Percentiles rank a stretch among this genome's conserved stretches.
These are phyloP conservation scores for Wallacemonas collosoma DNA, from an alignment of 208 protist genomes.

Conservation along the genomic window DNA sequence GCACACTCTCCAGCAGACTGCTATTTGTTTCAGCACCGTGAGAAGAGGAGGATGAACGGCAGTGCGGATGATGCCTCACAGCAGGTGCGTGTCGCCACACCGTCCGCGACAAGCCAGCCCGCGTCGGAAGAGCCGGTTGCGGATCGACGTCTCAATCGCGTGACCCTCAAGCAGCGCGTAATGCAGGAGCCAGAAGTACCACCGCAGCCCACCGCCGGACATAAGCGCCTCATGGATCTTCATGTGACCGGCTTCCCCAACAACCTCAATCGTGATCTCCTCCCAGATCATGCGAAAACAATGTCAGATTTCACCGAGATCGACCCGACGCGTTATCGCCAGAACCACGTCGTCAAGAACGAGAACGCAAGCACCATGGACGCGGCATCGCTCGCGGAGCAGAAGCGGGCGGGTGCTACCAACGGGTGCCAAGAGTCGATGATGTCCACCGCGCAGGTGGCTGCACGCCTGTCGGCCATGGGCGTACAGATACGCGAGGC, in stretches of 20 bases:
- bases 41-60: not conserved
- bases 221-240: conserved; percentile 63
- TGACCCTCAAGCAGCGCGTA: conserved; percentile 19
- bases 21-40: not conserved
- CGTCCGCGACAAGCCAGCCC: not conserved
- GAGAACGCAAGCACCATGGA: conserved; percentile 37
- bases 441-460: conserved; percentile 65
- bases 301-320: conserved; percentile 48
- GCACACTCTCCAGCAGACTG: too few species aligned
- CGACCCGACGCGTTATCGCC: conserved; percentile 45
- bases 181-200: conserved; percentile 1
- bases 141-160: conserved; percentile 1
- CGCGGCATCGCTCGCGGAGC: conserved; percentile 14
- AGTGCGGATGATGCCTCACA: not conserved
- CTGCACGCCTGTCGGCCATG: conserved; percentile 42
- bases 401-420: conserved; percentile 8
- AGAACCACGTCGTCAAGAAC: conserved; percentile 44
- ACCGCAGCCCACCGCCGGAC: conserved; percentile 27
- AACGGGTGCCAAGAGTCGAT: conserved; percentile 32
- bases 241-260: conserved; percentile 76
- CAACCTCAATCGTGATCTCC: conserved; percentile 54
- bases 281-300: conserved; percentile 34
- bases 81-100: not conserved
- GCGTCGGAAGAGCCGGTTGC: not conserved
- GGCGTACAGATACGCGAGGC: conserved; percentile 39